Percentiles rank a stretch among this genome's conserved stretches.
Evolutionary conservation across 2,329 filamentous ascomycete genomes (phyloP).

Genomic region (Chaetomiaceae sp.): DNA sequence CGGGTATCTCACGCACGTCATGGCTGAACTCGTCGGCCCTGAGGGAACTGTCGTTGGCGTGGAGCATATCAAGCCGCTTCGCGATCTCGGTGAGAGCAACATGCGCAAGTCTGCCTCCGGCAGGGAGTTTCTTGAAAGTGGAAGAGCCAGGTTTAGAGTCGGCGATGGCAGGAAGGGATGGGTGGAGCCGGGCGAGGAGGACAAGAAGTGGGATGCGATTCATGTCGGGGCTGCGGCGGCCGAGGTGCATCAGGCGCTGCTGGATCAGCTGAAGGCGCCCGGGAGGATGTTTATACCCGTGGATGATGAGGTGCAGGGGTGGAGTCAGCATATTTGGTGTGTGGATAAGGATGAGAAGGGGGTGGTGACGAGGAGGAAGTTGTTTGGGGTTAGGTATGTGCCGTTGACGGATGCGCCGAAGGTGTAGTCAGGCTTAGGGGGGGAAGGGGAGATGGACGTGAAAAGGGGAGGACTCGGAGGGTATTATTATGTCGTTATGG

Average conservation of each 20-base stretch:
- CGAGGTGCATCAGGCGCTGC: slow-evolving; percentile 64
- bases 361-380: slow-evolving; percentile 52
- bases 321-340: slow-evolving; percentile 64
- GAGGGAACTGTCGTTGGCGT: slow-evolving; percentile 60
- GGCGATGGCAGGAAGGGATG: slow-evolving; percentile 71
- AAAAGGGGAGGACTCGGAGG: background rate
- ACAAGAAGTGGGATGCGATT: slow-evolving; percentile 77
- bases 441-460: background rate
- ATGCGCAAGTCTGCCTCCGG: slow-evolving; percentile 61
- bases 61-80: slow-evolving; percentile 66
- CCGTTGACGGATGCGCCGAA: slow-evolving; percentile 66
- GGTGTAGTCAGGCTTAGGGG: background rate
- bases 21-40: slow-evolving; percentile 69
- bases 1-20: slow-evolving; percentile 81
- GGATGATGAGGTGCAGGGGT: slow-evolving; percentile 45
- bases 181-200: slow-evolving; percentile 43
- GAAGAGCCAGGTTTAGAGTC: slow-evolving; percentile 65
- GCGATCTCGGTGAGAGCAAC: slow-evolving; percentile 59
- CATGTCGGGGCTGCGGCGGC: slow-evolving; percentile 87
- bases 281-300: slow-evolving; percentile 80
- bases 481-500: no score
- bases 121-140: slow-evolving; percentile 53
- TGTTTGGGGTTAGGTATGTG: slow-evolving; percentile 73
- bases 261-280: slow-evolving; percentile 73
- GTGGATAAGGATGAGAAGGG: slow-evolving; percentile 69